Evolutionary conservation across 352 stramenopile genomes (phyloP).

Genomic region (Globisporangium rhizosaccharum): DNA sequence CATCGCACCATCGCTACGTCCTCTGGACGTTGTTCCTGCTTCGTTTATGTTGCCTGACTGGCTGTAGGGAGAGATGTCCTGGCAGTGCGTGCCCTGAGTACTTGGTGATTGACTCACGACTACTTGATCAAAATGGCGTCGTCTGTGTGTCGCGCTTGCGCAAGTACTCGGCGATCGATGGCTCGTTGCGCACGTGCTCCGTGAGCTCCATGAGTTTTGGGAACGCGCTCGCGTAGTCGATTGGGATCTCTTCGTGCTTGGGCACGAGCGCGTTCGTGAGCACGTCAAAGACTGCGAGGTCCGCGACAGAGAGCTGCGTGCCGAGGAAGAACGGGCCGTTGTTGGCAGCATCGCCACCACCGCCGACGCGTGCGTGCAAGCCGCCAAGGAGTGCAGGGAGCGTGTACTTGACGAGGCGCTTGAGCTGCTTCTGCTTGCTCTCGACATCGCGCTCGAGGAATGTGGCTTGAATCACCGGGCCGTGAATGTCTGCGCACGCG

Average conservation of each 20-base stretch:
- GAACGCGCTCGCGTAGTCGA: slow-evolving; percentile 22
- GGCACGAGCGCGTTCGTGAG: slow-evolving; percentile 27
- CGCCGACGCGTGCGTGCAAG: slow-evolving; percentile 16
- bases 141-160: slow-evolving; percentile 1
- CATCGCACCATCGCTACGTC: background rate
- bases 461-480: slow-evolving; percentile 16
- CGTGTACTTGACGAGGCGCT: slow-evolving; percentile 22
- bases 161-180: slow-evolving; percentile 14
- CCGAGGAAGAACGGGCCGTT: slow-evolving; percentile 27
- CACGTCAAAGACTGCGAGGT: slow-evolving; percentile 34
- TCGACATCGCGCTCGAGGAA: slow-evolving; percentile 24
- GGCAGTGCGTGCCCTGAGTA: background rate
- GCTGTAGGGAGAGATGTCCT: background rate
- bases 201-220: slow-evolving; percentile 17
- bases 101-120: background rate
- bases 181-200: slow-evolving; percentile 4
- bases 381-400: slow-evolving; percentile 22
- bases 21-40: background rate
- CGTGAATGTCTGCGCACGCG: slow-evolving; percentile 20
- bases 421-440: slow-evolving; percentile 21
- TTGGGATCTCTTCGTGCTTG: slow-evolving; percentile 21
- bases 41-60: background rate
- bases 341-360: background rate
- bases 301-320: slow-evolving; percentile 25
- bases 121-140: slow-evolving; percentile 3